Base-by-base conservation (phyloP, 306 rosid species). In the Castanea crenata region DNA sequence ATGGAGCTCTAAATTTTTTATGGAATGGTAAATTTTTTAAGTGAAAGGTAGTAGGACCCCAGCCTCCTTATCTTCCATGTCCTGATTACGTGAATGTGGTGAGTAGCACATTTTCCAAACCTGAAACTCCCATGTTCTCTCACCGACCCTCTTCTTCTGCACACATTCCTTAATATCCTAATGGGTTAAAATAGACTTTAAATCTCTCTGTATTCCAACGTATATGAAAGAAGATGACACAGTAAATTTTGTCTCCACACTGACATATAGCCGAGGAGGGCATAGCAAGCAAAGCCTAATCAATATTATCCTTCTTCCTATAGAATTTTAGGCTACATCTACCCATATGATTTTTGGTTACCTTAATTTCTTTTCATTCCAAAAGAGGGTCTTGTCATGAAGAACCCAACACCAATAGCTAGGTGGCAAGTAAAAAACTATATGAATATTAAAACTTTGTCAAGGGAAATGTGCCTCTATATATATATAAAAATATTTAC, bases 121-220 rank as follows among this genome's bases (percentile, higher is more conserved):
- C 79, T 79, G 85, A 57, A 82, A 25, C 54, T 86, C 87, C 82
- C 84, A 81, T 87, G 86, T 83, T 88, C 83, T 82, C 80, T 80
- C 87, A 89, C 89, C 81, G 75, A 80, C 86, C 79, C 77, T 77
- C 38, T 65, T 73, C 69, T 56, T 51, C 77, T 80, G 86, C 82
- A 69, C 85, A 84, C 82, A 86, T 88, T 91, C 92, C 87, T 78
- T 78, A 59, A 38, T 63, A 80, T 55, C 56, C 74, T 74, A 58
- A 75, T 75, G 64, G 29, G 61, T 83, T 75, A 11, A 16, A 55
- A 70, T 61, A 74, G 63, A 80, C 77, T 73, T 70, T 84, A 55
- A 69, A 76, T 58, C 86, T 84, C 74, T 70, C 63, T 70, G 82
- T n/a, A 76, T 72, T 13, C 75, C 54, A 49, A 70, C 58, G 15